These are phyloP conservation scores for Cicer bijugum DNA, from an alignment of 306 rosid genomes.

Conservation along the genomic window DNA sequence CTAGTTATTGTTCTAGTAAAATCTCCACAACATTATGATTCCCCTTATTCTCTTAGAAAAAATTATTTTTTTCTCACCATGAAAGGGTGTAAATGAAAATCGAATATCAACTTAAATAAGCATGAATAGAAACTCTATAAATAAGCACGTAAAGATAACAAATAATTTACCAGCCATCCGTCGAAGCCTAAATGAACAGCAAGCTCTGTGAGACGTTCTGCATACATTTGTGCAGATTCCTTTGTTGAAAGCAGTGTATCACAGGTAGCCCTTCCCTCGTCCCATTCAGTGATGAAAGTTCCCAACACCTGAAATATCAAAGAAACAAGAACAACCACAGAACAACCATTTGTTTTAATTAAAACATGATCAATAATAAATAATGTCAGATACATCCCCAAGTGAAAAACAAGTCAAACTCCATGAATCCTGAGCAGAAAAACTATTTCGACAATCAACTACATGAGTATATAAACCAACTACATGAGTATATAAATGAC, in stretches of 20 bases:
- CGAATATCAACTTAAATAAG: constrained; percentile 28
- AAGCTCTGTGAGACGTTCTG: constrained; percentile 77
- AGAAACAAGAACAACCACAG: neutral
- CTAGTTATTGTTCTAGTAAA: too few species aligned
- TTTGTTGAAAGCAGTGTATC: constrained; percentile 65
- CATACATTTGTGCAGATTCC: constrained; percentile 81
- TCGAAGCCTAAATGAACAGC: constrained; percentile 83
- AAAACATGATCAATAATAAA: constrained; percentile 30
- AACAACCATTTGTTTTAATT: neutral
- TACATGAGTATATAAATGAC: neutral
- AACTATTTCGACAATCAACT: too few species aligned
- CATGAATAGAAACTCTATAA: constrained; percentile 1
- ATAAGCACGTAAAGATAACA: constrained; percentile 34
- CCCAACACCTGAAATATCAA: constrained; percentile 73
- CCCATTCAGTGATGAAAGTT: constrained; percentile 90
- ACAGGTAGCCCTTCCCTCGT: constrained; percentile 63
- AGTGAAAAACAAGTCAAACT: constrained; percentile 27
- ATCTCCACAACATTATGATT: too few species aligned
- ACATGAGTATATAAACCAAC: neutral
- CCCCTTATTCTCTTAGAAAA: too few species aligned
- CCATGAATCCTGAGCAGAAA: constrained; percentile 9
- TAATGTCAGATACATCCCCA: constrained; percentile 14
- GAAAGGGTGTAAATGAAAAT: neutral
- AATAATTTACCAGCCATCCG: constrained; percentile 87
- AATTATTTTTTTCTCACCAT: too few species aligned